Base-by-base conservation (phyloP, 306 rosid species). In the Senna tora region DNA sequence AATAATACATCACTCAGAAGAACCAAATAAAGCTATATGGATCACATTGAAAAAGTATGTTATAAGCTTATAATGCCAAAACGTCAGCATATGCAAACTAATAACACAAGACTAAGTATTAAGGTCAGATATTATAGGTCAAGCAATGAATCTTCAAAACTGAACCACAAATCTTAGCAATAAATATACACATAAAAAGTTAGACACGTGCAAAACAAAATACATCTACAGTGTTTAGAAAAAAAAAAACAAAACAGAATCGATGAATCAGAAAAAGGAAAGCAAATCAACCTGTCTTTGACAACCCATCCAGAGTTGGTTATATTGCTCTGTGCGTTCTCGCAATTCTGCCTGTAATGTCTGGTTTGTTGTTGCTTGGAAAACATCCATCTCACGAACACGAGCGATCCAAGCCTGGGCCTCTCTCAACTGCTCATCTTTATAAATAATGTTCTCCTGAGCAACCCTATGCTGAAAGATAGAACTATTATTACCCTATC, bases 321-420 rank as follows among this genome's bases (percentile, higher is more conserved):
- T 95, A 75, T 89, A 95, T 64, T 95, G 97, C 70, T 95, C 99
- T 7, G 90, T 79, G 41, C 96, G 96, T 46, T 95, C 99, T 36
- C 92, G 84, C 83, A 95, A 75, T 79, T 95, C 97, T 72, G 95
- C 96, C 80, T 95, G 99, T 71, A 94, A 69, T 43, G 91, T 80
- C 57, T 88, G 93, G 74, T 86, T 88, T 10, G 97, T 87, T 43
- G 87, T 82, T 79, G 97, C 84, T 78, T 95, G 97, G 79, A 91
- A 81, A 51, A 75, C 97, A 80, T 95, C 99, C 91, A 89, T 80
- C 87, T 95, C 99, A 32, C 89, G 96, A 54, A 89, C 96, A 55
- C 96, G 99, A 61, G 85, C 46, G 80, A 95, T 88, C 99, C 99
- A 95, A 22, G 96, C 86, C 72, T 95, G 96, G 74, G 97, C 97